A percentile compares a stretch with the other conserved stretches of the same genome.
phyloP scores from a whole-genome alignment of 129 eudicot genomes.

The Silybum marianum region DNA sequence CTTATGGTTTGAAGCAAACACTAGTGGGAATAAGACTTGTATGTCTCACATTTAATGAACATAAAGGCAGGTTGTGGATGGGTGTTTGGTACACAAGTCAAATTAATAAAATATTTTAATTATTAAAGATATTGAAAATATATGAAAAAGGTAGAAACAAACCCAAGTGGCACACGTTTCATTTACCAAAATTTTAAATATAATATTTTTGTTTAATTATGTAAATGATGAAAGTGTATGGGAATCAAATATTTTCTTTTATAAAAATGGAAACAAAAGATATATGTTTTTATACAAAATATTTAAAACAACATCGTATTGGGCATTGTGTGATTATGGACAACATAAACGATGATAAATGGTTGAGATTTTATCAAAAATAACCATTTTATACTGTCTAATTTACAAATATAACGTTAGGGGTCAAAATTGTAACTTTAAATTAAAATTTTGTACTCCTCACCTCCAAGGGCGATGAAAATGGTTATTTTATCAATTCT shows the following conservation, averaged over 20 bases:
- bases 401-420: no score
- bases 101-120: neutral
- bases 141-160: neutral
- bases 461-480: no score
- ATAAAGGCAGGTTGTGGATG: constrained; percentile 35
- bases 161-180: neutral
- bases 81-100: constrained; percentile 29
- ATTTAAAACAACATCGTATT: neutral
- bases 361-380: no score
- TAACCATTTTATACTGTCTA: no score
- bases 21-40: constrained; percentile 42
- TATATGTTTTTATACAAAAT: neutral
- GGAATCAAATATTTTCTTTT: neutral
- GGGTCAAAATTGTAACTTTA: no score
- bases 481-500: no score
- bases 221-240: neutral
- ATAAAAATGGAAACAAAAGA: neutral
- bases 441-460: no score
- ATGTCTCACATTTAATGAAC: constrained; percentile 45
- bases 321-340: neutral
- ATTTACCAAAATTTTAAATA: neutral
- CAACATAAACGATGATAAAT: neutral
- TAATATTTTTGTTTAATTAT: constrained; percentile 1
- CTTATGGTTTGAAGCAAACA: constrained; percentile 24
- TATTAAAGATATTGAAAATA: neutral